Percentiles rank a stretch among this genome's conserved stretches.
Evolutionary conservation across 2,329 filamentous ascomycete genomes (phyloP).

Genomic region (Ceratocystis cubensis): DNA sequence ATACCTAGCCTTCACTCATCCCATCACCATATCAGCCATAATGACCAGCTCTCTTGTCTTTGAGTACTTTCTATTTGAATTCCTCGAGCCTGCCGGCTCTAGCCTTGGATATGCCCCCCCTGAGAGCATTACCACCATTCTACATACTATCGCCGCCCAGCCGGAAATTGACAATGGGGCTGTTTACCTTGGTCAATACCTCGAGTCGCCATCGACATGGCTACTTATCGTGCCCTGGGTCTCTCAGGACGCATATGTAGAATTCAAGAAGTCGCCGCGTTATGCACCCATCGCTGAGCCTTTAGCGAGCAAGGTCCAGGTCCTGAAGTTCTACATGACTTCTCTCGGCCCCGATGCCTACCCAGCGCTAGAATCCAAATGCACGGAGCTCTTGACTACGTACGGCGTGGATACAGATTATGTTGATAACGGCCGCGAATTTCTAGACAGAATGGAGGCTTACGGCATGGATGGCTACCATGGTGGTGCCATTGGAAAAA

Average conservation of each 20-base stretch:
- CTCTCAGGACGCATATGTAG: conserved; percentile 27
- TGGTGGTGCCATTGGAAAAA: conserved; percentile 28
- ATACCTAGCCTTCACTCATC: neutral
- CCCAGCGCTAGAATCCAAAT: conserved; percentile 28
- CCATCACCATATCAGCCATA: conserved; percentile 12
- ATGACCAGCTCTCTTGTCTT: conserved; percentile 26
- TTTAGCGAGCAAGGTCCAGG: conserved; percentile 24
- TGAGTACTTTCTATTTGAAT: conserved; percentile 28
- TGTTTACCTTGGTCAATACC: conserved; percentile 29
- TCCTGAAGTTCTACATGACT: conserved; percentile 11
- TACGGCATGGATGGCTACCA: conserved; percentile 26
- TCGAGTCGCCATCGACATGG: conserved; percentile 29
- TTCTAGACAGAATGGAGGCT: conserved; percentile 27
- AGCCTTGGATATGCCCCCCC: conserved; percentile 25
- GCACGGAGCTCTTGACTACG: conserved; percentile 31
- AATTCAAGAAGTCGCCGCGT: conserved; percentile 33
- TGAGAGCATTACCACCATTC: conserved; percentile 23
- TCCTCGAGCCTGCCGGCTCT: conserved; percentile 26
- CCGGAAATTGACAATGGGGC: conserved; percentile 26
- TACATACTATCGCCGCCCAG: conserved; percentile 5
- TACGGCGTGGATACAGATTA: conserved; percentile 27
- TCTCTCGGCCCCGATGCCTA: conserved; percentile 18
- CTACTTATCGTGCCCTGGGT: conserved; percentile 29
- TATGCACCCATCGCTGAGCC: conserved; percentile 30
- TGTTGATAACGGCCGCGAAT: conserved; percentile 22